Evolutionary conservation across 768 basidiomycete genomes (phyloP), one percentile per base, ranked within the genome.

Genomic region (Daedalea quercina): DNA sequence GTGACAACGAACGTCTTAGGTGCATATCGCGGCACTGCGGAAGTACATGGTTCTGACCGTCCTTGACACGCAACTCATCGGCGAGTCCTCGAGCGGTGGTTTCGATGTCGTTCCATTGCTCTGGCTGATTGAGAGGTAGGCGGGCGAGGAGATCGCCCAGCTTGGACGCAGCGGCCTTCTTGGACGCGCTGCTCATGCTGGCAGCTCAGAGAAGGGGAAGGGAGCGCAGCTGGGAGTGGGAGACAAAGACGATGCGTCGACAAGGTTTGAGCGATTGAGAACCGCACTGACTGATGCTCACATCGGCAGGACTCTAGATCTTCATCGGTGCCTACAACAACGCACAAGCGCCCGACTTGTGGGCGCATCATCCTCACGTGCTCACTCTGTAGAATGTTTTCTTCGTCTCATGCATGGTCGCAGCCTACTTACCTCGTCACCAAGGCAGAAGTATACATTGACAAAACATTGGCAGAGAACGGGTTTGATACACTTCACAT

Each of bases 51-150:
- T 49, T 42, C 60, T 57, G 56, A 65, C 64, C 61, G 62, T 82
- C 77, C 64, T 74, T 78, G 50, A 76, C 67, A 42, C 87, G 76
- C 48, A 90, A 70, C 53, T 70, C 69, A 66, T 87, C 81, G 40
- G 86, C 87, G 24, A 90, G 69, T 49, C 71, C 69, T 61, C 75
- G 79, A 17, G 81, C 79, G 40, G 73, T 73, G 26, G 59, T 60
- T 60, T 83, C 74, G 24, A 86, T 73, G 20, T 73, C 65, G 41
- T 62, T 63, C 86, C 86, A 89, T 46, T 63, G 60, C 37, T 54
- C 54, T 43, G 67, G 54, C 45, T 57, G 60, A 50, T 69, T 63
- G 50, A 67, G 61, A 19, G 65, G 65, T 20, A 75, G 62, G 43
- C 66, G 62, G 7, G 62, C 63, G 52, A 68, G 59, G 52, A 74